Evolutionary conservation across 805 yeast species (phyloP).

Genomic region (Zygosaccharomyces kombuchaensis): DNA sequence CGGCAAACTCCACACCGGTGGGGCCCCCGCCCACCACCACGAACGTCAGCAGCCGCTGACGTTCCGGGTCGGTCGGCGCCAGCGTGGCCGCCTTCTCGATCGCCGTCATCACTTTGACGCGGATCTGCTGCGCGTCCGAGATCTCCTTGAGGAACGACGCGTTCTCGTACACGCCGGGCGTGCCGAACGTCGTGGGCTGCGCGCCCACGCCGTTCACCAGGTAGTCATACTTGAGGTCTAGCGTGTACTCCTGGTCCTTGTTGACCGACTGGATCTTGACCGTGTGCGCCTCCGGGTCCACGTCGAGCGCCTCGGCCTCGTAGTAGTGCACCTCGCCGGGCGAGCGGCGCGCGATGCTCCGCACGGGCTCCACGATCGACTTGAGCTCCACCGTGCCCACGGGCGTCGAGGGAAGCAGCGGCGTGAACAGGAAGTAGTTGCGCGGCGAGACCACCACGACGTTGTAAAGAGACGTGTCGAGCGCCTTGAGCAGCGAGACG

Average conservation of each 20-base stretch:
- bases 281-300: slow-evolving; percentile 67
- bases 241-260: slow-evolving; percentile 44
- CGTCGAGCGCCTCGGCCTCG: slow-evolving; percentile 85
- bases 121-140: slow-evolving; percentile 78
- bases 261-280: slow-evolving; percentile 57
- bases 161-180: slow-evolving; percentile 87
- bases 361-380: slow-evolving; percentile 90
- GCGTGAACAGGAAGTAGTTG: slow-evolving; percentile 92
- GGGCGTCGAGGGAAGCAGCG: slow-evolving; percentile 91
- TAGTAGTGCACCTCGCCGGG: slow-evolving; percentile 74
- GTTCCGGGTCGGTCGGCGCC: slow-evolving; percentile 67
- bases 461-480: slow-evolving; percentile 83
- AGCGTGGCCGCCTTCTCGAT: slow-evolving; percentile 84
- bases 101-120: slow-evolving; percentile 77
- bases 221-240: slow-evolving; percentile 65
- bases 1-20: slow-evolving; percentile 97
- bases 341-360: slow-evolving; percentile 75
- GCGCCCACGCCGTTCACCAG: slow-evolving; percentile 94
- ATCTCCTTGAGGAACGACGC: slow-evolving; percentile 89
- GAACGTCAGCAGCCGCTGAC: slow-evolving; percentile 78
- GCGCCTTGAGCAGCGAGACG: slow-evolving; percentile 72
- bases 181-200: slow-evolving; percentile 89
- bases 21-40: slow-evolving; percentile 99
- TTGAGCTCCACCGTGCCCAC: slow-evolving; percentile 88
- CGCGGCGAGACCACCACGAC: slow-evolving; percentile 90